Evolutionary conservation across 1,284 basidiomycete genomes (phyloP), one percentile per base, ranked within the genome.

Genomic region (Fomitopsis schrenkii): DNA sequence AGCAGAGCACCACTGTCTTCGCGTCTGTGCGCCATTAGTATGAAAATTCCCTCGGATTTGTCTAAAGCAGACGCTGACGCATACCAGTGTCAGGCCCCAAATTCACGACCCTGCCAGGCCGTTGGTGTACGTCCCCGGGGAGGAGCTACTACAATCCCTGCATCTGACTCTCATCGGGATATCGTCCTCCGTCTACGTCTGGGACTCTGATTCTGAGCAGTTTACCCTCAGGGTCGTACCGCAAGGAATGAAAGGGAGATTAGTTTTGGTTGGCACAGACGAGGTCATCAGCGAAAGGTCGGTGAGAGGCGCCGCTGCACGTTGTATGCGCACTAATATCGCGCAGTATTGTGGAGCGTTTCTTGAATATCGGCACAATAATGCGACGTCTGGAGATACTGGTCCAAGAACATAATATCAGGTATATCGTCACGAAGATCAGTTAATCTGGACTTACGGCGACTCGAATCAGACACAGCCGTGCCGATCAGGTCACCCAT

Each of bases 361-460:
- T 91, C 69, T 62, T 88, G 44, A 79, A 75, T 5, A 84, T 91
- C 57, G 90, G 90, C 2, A 83, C 83, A 1, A 70, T 84, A 1
- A 70, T 88, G 55, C 83, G 89, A 55, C 81, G 90, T n/a, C 67
- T 91, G 3, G 89, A 92, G 55, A 72, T 75, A 1, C 68, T 89
- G 14, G 66, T 83, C 3, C 70, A 70, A n/a, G 62, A 66, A 5
- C 68, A 85, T 41, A 77, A 80, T 53, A 65, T 64, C 38, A 81
- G 76, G 88, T 87, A 64, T 22, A 70, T 66, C 48, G 57, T 53
- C 10, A 22, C 12, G 52, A 9, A 38, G 38, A 10, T 38, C 28
- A 19, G 19, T 50, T 57, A 40, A 63, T 17, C 2, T 48, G 14
- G 3, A 83, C 80, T 53, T 36, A 38, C 62, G 36, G 77, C 75